phyloP scores from a whole-genome alignment of 2,329 filamentous ascomycete species.

The Cryphonectria parasitica region DNA sequence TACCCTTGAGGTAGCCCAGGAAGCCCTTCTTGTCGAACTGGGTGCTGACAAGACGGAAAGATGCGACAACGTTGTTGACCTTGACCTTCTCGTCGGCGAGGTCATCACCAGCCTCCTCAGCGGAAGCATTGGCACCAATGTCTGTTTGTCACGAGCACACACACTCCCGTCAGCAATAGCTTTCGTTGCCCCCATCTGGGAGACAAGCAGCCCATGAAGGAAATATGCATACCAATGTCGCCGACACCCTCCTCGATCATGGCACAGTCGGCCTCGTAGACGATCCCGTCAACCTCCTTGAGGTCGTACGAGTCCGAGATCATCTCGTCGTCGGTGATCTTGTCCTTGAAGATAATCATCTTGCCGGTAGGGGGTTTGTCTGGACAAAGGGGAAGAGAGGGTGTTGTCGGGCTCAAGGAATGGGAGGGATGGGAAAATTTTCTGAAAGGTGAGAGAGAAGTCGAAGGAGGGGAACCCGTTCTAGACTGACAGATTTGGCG shows the following conservation, averaged over 20 bases:
- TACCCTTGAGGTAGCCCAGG: slow-evolving; percentile 84
- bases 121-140: slow-evolving; percentile 94
- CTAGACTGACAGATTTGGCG: slow-evolving; percentile 19
- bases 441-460: slow-evolving; percentile 17
- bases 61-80: slow-evolving; percentile 92
- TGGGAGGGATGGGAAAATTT: slow-evolving; percentile 7
- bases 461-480: slow-evolving; percentile 15
- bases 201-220: neutral
- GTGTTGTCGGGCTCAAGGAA: slow-evolving; percentile 34
- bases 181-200: neutral
- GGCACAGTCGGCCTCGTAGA: slow-evolving; percentile 89
- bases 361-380: slow-evolving; percentile 48
- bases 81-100: slow-evolving; percentile 70
- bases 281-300: slow-evolving; percentile 74
- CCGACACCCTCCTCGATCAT: slow-evolving; percentile 83
- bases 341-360: slow-evolving; percentile 81
- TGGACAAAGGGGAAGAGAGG: slow-evolving; percentile 28
- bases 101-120: slow-evolving; percentile 81
- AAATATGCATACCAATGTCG: slow-evolving; percentile 65
- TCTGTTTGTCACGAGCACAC: slow-evolving; percentile 52
- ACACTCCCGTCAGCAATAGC: neutral
- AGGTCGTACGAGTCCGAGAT: slow-evolving; percentile 93
- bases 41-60: slow-evolving; percentile 84
- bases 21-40: slow-evolving; percentile 87
- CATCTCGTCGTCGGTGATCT: slow-evolving; percentile 89